Evolutionary conservation across 179 eudicot genomes (phyloP), one percentile per base, ranked within the genome.

Genomic region (Monotropa hypopitys): DNA sequence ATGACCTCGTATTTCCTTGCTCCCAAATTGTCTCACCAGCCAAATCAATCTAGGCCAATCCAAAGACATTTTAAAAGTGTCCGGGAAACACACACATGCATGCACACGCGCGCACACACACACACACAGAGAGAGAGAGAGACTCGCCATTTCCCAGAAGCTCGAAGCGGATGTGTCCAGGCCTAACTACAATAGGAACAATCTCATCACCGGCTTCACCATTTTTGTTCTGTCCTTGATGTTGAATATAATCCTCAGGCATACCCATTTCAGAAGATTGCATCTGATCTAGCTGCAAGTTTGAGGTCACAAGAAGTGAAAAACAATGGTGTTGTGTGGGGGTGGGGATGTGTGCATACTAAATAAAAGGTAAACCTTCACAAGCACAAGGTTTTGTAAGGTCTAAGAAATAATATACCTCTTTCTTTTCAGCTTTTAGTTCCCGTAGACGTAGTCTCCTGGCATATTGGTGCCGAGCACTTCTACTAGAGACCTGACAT

Each of bases 161-260:
- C 75, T 87, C 86, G 84, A 90, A 96, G 66, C 94, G 96, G 67
- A 93, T 87, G 80, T 90, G 92, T 75, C 97, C 97, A 46, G 98
- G 98, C 77, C 93, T 88, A 81, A 89, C 77, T 75, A 81, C 83
- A 80, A 88, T 71, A 30, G 97, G 94, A 80, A 88, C 85, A 85
- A 88, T 72, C 57, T 72, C 43, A 16, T 53, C 42, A 38, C 84
- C 91, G 38, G 75, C 82, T 43, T 83, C 89, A 78, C 81, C 84
- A 67, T 82, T 84, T 73, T 83, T 85, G 74, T 83, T 28, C 56
- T 59, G 66, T 12, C 70, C 57, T 32, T 61, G 75, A 76, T 28
- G 53, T 35, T 56, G 59, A 13, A 51, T 73, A 28, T 50, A 47
- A 72, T 71, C 74, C 26, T 76, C 45, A 70, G 7, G 9, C 47